Percentiles rank a stretch among this genome's conserved stretches.
Conservation (phyloP, 495 filamentous ascomycete genomes). For the Hyaloscypha hepaticicola region DNA sequence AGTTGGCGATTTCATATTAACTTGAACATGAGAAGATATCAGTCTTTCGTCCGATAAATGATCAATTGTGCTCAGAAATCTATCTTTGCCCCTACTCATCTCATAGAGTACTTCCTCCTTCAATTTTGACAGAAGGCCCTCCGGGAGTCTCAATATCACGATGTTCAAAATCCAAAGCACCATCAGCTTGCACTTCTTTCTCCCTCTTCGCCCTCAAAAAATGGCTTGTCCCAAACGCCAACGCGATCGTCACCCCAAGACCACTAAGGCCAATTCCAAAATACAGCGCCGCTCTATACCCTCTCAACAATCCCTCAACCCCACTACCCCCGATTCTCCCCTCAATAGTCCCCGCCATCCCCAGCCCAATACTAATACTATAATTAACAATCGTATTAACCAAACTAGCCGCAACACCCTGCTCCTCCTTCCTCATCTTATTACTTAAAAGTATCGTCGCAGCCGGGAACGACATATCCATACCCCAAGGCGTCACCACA, state of each 20-base stretch:
- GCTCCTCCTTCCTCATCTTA: conserved; percentile 54
- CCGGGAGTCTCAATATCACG: not conserved
- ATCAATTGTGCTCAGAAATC: not conserved
- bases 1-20: too few species aligned
- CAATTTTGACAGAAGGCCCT: not conserved
- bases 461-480: conserved; percentile 63
- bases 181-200: not conserved
- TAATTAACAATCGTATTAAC: conserved; percentile 68
- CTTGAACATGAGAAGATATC: too few species aligned
- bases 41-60: too few species aligned
- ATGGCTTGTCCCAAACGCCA: conserved; percentile 6
- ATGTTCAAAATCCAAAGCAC: too few species aligned
- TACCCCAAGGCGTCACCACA: conserved; percentile 58
- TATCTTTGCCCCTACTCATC: not conserved
- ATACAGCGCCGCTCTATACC: conserved; percentile 58
- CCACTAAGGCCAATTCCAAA: conserved; percentile 56
- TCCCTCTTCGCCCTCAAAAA: not conserved
- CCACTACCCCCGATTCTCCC: conserved; percentile 48
- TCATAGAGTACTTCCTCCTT: too few species aligned
- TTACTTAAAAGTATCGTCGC: conserved; percentile 59
- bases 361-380: conserved; percentile 62
- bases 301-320: conserved; percentile 41
- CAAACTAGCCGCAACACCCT: conserved; percentile 63
- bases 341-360: conserved; percentile 65
- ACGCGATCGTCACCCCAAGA: conserved; percentile 24